These are phyloP conservation scores for Selaginella tamariscina DNA, from an alignment of 75 land plant species.

Conservation along the genomic window DNA sequence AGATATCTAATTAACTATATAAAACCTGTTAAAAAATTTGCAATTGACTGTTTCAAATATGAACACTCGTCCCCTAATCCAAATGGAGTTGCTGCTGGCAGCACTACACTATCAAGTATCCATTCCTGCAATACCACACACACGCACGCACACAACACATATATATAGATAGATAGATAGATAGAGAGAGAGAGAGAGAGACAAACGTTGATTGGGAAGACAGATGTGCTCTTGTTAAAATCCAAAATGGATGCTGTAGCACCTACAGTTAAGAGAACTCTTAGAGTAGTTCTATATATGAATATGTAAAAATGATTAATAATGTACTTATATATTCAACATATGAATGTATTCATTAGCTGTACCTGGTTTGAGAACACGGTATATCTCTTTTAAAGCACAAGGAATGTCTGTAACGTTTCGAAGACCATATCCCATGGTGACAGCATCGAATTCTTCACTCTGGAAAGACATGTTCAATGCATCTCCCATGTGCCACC, in stretches of 20 bases:
- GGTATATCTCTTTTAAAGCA: constrained; percentile 55
- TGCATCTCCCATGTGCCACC: constrained; percentile 91
- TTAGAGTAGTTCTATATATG: too few species aligned
- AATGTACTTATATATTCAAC: too few species aligned
- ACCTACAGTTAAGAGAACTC: constrained; percentile 32
- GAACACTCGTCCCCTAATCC: constrained; percentile 55
- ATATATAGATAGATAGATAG: too few species aligned
- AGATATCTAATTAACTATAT: background rate
- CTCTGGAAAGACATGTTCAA: constrained; percentile 55
- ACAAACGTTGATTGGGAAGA: background rate
- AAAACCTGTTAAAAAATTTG: constrained; percentile 55
- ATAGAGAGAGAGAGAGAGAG: too few species aligned
- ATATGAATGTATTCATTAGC: too few species aligned
- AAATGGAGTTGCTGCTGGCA: constrained; percentile 57
- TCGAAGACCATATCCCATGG: constrained; percentile 81
- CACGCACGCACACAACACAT: too few species aligned
- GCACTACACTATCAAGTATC: constrained; percentile 77
- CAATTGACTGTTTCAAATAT: constrained; percentile 68
- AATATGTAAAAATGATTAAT: too few species aligned
- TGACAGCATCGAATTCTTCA: constrained; percentile 65
- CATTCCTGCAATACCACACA: constrained; percentile 39
- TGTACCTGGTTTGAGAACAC: constrained; percentile 73
- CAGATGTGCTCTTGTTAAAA: constrained; percentile 43
- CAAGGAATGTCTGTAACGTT: constrained; percentile 52
- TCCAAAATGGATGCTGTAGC: constrained; percentile 59